These are phyloP conservation scores for Eragrostis nindensis DNA, from an alignment of 176 grass and related monocot species.

Conservation along the genomic window DNA sequence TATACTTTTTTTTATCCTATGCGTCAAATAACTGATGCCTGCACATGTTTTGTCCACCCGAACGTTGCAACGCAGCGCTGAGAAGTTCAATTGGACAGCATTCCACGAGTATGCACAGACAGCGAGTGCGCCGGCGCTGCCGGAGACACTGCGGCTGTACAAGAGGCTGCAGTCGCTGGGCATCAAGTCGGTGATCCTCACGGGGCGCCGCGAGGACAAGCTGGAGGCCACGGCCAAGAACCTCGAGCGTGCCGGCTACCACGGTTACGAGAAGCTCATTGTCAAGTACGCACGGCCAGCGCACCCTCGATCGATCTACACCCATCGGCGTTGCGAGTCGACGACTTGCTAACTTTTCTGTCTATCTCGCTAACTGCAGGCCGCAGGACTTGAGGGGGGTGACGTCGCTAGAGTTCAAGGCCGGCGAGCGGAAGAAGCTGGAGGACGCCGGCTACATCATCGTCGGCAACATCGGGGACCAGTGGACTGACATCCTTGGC, in stretches of 20 bases:
- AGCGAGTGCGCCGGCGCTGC: constrained; percentile 32
- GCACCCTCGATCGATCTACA: too few species aligned
- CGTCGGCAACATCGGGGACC: constrained; percentile 60
- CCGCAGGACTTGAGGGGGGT: not conserved
- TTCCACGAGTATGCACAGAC: not conserved
- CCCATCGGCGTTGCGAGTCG: too few species aligned
- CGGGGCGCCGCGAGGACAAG: constrained; percentile 29
- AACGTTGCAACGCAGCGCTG: not conserved
- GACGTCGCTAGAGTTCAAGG: constrained; percentile 33
- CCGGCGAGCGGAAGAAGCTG: constrained; percentile 48
- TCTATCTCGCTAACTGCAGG: not conserved
- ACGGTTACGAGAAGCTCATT: constrained; percentile 9
- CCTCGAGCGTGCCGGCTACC: not conserved
- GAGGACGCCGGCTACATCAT: constrained; percentile 42
- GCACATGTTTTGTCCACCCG: too few species aligned
- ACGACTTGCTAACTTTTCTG: too few species aligned
- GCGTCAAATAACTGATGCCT: too few species aligned
- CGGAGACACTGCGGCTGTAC: constrained; percentile 15
- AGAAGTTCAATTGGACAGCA: not conserved
- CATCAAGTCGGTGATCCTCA: constrained; percentile 41
- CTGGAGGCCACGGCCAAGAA: constrained; percentile 1
- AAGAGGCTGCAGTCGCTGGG: constrained; percentile 32
- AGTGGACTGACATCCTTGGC: constrained; percentile 66
- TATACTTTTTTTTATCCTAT: too few species aligned
- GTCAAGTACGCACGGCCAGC: constrained; percentile 33